Base-by-base conservation (phyloP, 306 rosid genomes). In the Abrus precatorius region DNA sequence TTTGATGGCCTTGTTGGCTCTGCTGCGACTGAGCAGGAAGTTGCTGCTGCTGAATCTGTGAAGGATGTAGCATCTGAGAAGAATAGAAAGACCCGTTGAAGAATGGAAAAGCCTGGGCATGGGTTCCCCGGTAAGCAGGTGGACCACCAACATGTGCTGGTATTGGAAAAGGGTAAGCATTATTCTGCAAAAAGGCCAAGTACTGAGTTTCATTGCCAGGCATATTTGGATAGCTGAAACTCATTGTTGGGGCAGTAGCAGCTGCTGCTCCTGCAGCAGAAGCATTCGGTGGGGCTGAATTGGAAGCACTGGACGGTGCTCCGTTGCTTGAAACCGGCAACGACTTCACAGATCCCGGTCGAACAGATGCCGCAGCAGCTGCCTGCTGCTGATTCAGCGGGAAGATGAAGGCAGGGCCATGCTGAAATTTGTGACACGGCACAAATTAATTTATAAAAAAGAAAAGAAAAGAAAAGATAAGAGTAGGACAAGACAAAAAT, bases 311-410 rank as follows among this genome's bases (percentile, higher is more conserved):
- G 9, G 96, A 62, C 3, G 90, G 77, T 5, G 88, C 78, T 30
- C 86, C 87, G 75, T 66, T 87, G 50, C 92, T 90, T 38, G 91
- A 61, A 43, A 88, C 76, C 5, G 93, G 80, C 44, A 91, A 82
- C 66, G 99, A 84, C 82, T 90, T 96, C 41, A 84, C 85, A 82
- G 98, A 84, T 40, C 90, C 98, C 1, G 99, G 93, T 56, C 92
- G 83, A 56, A 87, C 91, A 60, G 97, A 84, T 40, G 94, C 85
- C 14, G 96, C 92, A 1, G 89, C 92, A 0, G 92, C 98, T 2
- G 94, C 92, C 80, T 93, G 99, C 79, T 90, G 99, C 88, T 96
- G 99, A 75, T 88, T 86, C 86, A 96, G 34, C 1, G 98, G 99
- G 83, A 96, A 81, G 69, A 96, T 88, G 82, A 96, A 93, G 65